Conservation (phyloP, 306 rosid genomes). For the Cicer yamashitae region DNA sequence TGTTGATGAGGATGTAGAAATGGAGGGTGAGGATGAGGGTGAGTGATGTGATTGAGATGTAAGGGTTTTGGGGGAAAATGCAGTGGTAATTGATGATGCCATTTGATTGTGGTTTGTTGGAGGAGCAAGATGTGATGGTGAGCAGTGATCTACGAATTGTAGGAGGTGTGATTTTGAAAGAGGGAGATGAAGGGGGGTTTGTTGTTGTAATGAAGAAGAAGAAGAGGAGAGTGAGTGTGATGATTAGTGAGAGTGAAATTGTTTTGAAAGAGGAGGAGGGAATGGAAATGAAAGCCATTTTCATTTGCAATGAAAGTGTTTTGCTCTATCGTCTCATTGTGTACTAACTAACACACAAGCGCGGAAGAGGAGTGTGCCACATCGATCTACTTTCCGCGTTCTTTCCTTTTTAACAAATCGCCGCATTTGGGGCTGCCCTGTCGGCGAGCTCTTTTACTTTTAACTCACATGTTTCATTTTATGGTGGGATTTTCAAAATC, state of each 20-base stretch:
- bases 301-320: conserved; percentile 62
- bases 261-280: conserved; percentile 29
- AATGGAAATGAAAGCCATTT: conserved; percentile 31
- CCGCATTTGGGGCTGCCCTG: too few species aligned
- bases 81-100: conserved; percentile 63
- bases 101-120: conserved; percentile 44
- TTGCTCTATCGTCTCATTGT: conserved; percentile 31
- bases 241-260: conserved; percentile 34
- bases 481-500: too few species aligned
- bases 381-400: conserved; percentile 33
- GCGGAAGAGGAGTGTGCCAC: not conserved
- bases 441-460: too few species aligned
- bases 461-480: too few species aligned
- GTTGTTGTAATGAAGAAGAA: conserved; percentile 55
- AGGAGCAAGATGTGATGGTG: conserved; percentile 38
- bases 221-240: conserved; percentile 44
- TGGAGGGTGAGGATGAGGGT: conserved; percentile 66
- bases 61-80: conserved; percentile 47
- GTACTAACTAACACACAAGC: not conserved
- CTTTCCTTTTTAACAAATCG: not conserved
- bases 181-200: conserved; percentile 40
- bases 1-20: conserved; percentile 90
- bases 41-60: conserved; percentile 61
- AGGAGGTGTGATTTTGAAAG: conserved; percentile 15
- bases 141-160: conserved; percentile 59